A percentile compares a stretch with the other conserved stretches of the same genome.
phyloP scores from a whole-genome alignment of 202 grass and related monocot genomes.

The Panicum hallii region DNA sequence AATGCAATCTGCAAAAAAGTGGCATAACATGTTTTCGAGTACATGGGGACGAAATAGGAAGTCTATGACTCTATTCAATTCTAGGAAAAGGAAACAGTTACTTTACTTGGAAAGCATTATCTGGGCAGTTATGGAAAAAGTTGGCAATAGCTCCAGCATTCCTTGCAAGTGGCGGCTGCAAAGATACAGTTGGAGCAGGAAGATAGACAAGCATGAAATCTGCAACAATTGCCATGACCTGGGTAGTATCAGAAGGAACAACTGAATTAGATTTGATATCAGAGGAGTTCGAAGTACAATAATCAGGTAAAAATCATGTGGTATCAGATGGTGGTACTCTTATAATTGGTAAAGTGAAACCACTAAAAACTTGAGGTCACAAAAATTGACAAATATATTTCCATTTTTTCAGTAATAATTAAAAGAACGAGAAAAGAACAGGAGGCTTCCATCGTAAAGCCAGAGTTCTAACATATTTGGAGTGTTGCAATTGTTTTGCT shows the following conservation, averaged over 20 bases:
- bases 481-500: background rate
- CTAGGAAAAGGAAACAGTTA: conserved; percentile 21
- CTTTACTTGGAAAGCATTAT: conserved; percentile 92
- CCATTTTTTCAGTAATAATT: background rate
- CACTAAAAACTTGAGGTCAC: background rate
- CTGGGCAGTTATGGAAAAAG: conserved; percentile 85
- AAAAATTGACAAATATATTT: background rate
- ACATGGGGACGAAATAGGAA: background rate
- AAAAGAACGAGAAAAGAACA: background rate
- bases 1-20: conserved; percentile 70
- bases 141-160: conserved; percentile 72
- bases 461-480: background rate
- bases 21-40: background rate
- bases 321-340: background rate
- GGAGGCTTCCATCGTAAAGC: background rate
- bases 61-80: background rate
- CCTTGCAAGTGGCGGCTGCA: conserved; percentile 69
- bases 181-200: conserved; percentile 85
- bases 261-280: conserved; percentile 15
- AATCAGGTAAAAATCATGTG: background rate
- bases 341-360: background rate
- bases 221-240: conserved; percentile 93
- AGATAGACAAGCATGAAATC: conserved; percentile 99
- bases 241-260: conserved; percentile 21
- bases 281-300: background rate